These are phyloP conservation scores for Metschnikowia lochheadii DNA, from an alignment of 805 yeast genomes.

Conservation along the genomic window DNA sequence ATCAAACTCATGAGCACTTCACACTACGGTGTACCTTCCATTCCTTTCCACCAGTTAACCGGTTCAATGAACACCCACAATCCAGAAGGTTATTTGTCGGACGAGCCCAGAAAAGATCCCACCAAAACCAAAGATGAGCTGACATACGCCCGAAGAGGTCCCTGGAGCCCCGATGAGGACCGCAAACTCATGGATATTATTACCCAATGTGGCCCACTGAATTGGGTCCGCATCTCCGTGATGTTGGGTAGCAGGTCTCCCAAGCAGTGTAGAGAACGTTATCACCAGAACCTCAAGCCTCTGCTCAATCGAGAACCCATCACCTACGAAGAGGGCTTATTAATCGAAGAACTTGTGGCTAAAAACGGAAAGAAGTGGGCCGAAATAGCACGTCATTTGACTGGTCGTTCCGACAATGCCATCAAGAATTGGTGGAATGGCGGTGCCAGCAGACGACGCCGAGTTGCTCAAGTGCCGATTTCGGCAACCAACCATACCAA, in stretches of 20 bases:
- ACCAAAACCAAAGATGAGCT: constrained; percentile 6
- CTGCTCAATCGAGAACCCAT: constrained; percentile 77
- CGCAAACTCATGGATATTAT: constrained; percentile 66
- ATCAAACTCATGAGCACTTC: neutral
- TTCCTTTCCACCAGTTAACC: neutral
- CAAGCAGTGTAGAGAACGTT: constrained; percentile 87
- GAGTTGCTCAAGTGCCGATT: constrained; percentile 30
- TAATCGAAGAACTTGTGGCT: constrained; percentile 74
- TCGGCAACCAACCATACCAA: neutral
- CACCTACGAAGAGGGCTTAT: constrained; percentile 75
- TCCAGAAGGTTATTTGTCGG: constrained; percentile 1
- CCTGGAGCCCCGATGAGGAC: constrained; percentile 89
- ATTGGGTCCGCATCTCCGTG: constrained; percentile 85
- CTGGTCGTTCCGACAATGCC: constrained; percentile 87
- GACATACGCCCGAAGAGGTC: constrained; percentile 55
- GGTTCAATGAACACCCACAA: neutral
- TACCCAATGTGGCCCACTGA: constrained; percentile 67
- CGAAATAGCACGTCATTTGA: constrained; percentile 81
- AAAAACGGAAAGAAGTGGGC: constrained; percentile 91
- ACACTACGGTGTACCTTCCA: neutral
- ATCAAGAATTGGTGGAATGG: constrained; percentile 97
- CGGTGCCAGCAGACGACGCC: constrained; percentile 78
- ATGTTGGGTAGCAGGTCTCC: constrained; percentile 75
- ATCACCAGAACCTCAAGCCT: constrained; percentile 89
- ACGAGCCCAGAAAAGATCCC: neutral